Conservation (phyloP, 805 yeast species). For the Geotrichum ghanense region DNA sequence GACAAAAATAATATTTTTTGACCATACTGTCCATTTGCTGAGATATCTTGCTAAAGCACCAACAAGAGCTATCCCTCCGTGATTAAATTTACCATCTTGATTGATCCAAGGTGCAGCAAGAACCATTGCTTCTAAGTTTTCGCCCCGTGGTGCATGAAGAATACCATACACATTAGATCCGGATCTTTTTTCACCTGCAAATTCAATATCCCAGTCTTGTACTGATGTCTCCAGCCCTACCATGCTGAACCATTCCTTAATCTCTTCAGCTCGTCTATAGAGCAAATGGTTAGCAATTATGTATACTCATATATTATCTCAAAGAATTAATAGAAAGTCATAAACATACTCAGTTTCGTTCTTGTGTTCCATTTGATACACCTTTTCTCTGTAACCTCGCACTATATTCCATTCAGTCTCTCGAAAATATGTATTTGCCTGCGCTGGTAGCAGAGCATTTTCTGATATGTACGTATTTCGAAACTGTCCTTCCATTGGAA, state of each 20-base stretch:
- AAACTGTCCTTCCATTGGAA: conserved; percentile 76
- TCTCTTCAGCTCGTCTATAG: conserved; percentile 30
- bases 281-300: conserved; percentile 11
- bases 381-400: conserved; percentile 68
- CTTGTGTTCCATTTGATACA: conserved; percentile 27
- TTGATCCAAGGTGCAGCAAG: conserved; percentile 81
- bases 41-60: conserved; percentile 71
- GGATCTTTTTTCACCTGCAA: conserved; percentile 15
- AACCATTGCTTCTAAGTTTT: conserved; percentile 91
- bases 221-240: conserved; percentile 59
- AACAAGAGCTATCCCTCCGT: conserved; percentile 70
- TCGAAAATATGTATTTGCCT: conserved; percentile 81
- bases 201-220: conserved; percentile 28
- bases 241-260: conserved; percentile 52
- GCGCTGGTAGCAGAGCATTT: conserved; percentile 95
- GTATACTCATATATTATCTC: too few species aligned
- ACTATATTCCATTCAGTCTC: conserved; percentile 91
- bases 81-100: conserved; percentile 50
- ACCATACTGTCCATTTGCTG: conserved; percentile 84
- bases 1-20: conserved; percentile 82
- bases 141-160: conserved; percentile 89
- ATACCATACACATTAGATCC: conserved; percentile 61
- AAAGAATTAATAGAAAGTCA: too few species aligned
- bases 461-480: conserved; percentile 83
- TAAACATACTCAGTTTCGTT: conserved; percentile 10